These are phyloP conservation scores for Pulveroboletus ravenelii DNA, from an alignment of 768 basidiomycete species.

Conservation along the genomic window DNA sequence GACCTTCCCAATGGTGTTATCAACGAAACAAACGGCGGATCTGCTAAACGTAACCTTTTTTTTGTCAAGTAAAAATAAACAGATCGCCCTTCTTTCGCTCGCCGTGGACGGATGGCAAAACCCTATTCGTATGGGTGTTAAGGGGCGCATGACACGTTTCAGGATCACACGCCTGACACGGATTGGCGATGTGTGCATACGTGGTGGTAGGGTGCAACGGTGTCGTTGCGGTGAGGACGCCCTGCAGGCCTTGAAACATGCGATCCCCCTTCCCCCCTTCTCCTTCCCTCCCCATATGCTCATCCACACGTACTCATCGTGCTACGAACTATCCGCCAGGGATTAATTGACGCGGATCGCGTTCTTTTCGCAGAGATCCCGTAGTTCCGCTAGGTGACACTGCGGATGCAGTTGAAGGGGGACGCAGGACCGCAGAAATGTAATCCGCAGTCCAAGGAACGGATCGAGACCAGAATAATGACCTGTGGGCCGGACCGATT, in stretches of 20 bases:
- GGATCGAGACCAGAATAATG: slow-evolving; percentile 1
- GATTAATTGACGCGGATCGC: neutral
- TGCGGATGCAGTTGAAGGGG: slow-evolving; percentile 1
- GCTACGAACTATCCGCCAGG: slow-evolving; percentile 1
- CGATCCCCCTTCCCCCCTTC: neutral
- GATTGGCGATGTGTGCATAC: slow-evolving; percentile 2
- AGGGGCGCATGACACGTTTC: slow-evolving; percentile 12
- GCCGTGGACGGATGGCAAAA: slow-evolving; percentile 14
- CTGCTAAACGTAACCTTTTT: neutral
- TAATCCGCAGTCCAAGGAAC: neutral
- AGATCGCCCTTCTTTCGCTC: slow-evolving; percentile 2
- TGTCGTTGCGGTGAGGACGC: slow-evolving; percentile 4
- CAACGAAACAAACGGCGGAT: slow-evolving; percentile 12
- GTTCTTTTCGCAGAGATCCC: neutral
- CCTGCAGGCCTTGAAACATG: slow-evolving; percentile 8
- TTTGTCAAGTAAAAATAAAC: neutral
- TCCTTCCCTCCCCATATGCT: neutral
- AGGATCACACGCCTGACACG: slow-evolving; percentile 8
- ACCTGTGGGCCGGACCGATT: neutral
- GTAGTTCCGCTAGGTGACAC: neutral
- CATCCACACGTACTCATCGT: neutral
- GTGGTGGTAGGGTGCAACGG: slow-evolving; percentile 12
- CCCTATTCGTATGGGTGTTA: neutral
- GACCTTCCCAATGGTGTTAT: slow-evolving; percentile 21
- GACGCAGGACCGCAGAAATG: slow-evolving; percentile 17